These are phyloP conservation scores for Amanita rubescens DNA, from an alignment of 768 basidiomycete genomes.

Conservation along the genomic window DNA sequence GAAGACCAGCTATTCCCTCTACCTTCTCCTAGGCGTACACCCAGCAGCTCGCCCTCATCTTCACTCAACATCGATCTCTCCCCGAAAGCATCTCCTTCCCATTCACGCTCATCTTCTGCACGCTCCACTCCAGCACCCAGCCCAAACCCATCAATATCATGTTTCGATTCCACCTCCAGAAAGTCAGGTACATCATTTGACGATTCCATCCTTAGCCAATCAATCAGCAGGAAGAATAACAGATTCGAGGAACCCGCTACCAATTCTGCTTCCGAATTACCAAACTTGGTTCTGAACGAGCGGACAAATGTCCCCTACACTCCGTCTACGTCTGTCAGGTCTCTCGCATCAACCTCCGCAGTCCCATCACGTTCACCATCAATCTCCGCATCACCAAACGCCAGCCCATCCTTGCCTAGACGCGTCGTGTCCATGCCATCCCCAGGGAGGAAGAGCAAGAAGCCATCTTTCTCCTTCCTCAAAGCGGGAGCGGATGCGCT, in stretches of 20 bases:
- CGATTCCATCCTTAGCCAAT: constrained; percentile 5
- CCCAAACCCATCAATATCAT: constrained; percentile 25
- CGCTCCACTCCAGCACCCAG: constrained; percentile 17
- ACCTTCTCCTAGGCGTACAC: constrained; percentile 51
- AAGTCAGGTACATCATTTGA: constrained; percentile 8
- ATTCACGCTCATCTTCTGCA: constrained; percentile 9
- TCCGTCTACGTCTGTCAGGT: neutral
- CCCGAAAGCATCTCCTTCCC: constrained; percentile 12
- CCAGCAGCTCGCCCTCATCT: constrained; percentile 28
- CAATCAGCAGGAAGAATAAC: neutral
- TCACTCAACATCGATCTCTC: constrained; percentile 13
- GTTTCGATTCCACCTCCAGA: constrained; percentile 10
- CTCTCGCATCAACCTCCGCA: neutral
- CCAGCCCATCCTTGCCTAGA: neutral
- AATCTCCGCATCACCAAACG: neutral
- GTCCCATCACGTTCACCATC: neutral
- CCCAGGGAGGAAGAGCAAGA: constrained; percentile 5
- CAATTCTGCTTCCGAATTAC: neutral
- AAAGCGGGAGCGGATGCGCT: constrained; percentile 30
- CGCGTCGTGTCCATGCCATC: neutral
- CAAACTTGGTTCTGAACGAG: neutral
- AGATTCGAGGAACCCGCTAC: neutral
- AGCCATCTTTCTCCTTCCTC: constrained; percentile 24
- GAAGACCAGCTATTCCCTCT: constrained; percentile 52
- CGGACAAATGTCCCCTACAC: neutral